Conservation (phyloP, 106 monocot genomes). For the Vanilla planifolia region DNA sequence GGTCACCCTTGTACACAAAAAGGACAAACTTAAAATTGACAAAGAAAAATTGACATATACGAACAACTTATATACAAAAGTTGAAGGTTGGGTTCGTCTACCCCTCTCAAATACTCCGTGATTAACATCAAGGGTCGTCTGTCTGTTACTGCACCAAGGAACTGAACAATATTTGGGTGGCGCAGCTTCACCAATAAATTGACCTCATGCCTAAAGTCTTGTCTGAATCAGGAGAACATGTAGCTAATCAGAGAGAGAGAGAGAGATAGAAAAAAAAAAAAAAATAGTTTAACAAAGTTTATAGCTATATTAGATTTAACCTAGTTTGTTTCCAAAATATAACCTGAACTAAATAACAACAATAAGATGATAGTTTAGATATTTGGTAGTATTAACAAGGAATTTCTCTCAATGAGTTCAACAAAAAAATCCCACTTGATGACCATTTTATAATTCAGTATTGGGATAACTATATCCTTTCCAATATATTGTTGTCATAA, state of each 20-base stretch:
- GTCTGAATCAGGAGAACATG: slow-evolving; percentile 45
- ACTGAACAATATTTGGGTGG: slow-evolving; percentile 97
- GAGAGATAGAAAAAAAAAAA: too few relatives aligned
- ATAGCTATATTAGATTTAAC: too few relatives aligned
- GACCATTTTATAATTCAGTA: too few relatives aligned
- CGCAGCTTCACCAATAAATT: slow-evolving; percentile 95
- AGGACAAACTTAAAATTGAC: background rate
- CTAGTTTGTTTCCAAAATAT: too few relatives aligned
- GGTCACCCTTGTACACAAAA: slow-evolving; percentile 65
- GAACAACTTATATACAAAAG: background rate
- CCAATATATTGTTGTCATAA: too few relatives aligned
- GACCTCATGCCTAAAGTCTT: slow-evolving; percentile 96
- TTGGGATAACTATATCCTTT: too few relatives aligned
- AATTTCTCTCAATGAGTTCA: too few relatives aligned
- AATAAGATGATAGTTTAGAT: too few relatives aligned
- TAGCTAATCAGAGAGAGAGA: background rate
- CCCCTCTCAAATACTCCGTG: slow-evolving; percentile 89
- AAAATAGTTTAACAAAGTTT: too few relatives aligned
- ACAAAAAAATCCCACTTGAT: too few relatives aligned
- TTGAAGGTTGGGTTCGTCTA: slow-evolving; percentile 14
- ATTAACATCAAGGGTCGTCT: slow-evolving; percentile 93
- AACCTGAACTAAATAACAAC: too few relatives aligned
- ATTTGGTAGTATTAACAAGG: too few relatives aligned
- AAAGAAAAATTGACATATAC: background rate
- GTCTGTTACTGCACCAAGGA: slow-evolving; percentile 97